Evolutionary conservation across 2,329 filamentous ascomycete species (phyloP), one percentile per base, ranked within the genome.

Genomic region (Neocatenulostroma microsporum): DNA sequence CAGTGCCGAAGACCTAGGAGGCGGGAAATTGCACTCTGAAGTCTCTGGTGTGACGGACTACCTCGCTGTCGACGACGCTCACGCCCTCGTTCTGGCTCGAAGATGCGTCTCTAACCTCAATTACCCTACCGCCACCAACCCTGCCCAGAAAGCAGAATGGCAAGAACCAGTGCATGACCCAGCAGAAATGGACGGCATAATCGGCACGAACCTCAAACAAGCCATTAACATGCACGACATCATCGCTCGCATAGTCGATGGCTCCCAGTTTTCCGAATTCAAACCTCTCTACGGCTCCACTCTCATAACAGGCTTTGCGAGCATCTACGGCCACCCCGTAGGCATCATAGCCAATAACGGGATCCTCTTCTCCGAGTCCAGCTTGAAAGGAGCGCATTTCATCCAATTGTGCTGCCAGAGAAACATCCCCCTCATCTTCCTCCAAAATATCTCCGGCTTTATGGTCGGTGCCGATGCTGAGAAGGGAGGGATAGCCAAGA

Each of bases 381-480:
- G 86, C 7, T 73, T 94, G 44, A 98, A 98, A 65, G 91, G 88
- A 23, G 87, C 91, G 0, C 91, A 98, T 65, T 98, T 98, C 62
- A 86, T 96, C 53, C 85, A 98, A 63, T 76, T 98, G 4, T 96
- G 89, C 67, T 74, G 82, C 20, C 87, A 95, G 63, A 82, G 91
- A 39, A 79, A 84, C 36, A 84, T 96, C 39, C 89, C 91, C 1
- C 70, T 96, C 8, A 73, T 96, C 34, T 96, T 96, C 65, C 68
- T 98, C 14, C 91, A 98, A 61, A 96, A 98, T 62, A 96, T 98
- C 58, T 82, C 80, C 5, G 91, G 91, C 28, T 98, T 98, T 74
- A 98, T 98, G 91, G 91, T 98, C 21, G 91, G 91, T 28, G 76
- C 78, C 13, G 85, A 91, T 53, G 87, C 89, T 0, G 91, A 98